Conservation (phyloP, 2,329 filamentous ascomycete species). For the Fusarium virguliforme region DNA sequence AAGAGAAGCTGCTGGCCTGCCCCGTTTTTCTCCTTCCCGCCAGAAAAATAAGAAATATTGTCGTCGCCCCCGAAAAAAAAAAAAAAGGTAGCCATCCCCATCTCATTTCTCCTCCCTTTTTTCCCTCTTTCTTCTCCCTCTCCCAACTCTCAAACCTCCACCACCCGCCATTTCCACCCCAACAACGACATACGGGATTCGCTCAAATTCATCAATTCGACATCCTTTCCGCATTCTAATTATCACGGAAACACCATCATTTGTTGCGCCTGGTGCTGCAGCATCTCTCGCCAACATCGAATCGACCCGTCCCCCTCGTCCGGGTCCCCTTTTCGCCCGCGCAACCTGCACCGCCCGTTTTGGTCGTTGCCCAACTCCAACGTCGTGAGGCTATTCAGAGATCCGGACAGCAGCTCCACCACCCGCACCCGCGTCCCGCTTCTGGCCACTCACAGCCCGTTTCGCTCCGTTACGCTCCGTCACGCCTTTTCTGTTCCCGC, state of each 20-base stretch:
- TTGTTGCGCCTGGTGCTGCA: slow-evolving; percentile 53
- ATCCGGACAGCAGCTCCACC: slow-evolving; percentile 47
- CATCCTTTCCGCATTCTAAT: slow-evolving; percentile 54
- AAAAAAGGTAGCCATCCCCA: slow-evolving; percentile 71
- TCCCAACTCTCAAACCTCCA: slow-evolving; percentile 45
- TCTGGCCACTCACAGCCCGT: slow-evolving; percentile 50
- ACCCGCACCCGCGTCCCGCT: slow-evolving; percentile 41
- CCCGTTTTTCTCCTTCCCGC: slow-evolving; percentile 65
- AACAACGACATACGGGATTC: slow-evolving; percentile 53
- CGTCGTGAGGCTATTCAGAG: slow-evolving; percentile 62
- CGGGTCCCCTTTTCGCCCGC: slow-evolving; percentile 42
- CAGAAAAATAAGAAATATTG: slow-evolving; percentile 64
- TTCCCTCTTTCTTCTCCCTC: slow-evolving; percentile 43
- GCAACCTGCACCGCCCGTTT: slow-evolving; percentile 23
- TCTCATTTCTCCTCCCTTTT: slow-evolving; percentile 52
- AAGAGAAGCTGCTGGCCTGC: slow-evolving; percentile 52
- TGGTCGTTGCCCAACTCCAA: slow-evolving; percentile 43
- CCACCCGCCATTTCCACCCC: slow-evolving; percentile 54
- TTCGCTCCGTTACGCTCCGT: slow-evolving; percentile 43
- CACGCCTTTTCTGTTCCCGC: slow-evolving; percentile 33
- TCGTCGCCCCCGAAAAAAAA: slow-evolving; percentile 60
- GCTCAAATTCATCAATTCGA: slow-evolving; percentile 62
- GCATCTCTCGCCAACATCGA: slow-evolving; percentile 50
- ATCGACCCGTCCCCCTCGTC: slow-evolving; percentile 47
- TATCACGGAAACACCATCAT: slow-evolving; percentile 58